Conservation (phyloP, 2,329 filamentous ascomycete genomes). For the Apiospora rasikravindrae region DNA sequence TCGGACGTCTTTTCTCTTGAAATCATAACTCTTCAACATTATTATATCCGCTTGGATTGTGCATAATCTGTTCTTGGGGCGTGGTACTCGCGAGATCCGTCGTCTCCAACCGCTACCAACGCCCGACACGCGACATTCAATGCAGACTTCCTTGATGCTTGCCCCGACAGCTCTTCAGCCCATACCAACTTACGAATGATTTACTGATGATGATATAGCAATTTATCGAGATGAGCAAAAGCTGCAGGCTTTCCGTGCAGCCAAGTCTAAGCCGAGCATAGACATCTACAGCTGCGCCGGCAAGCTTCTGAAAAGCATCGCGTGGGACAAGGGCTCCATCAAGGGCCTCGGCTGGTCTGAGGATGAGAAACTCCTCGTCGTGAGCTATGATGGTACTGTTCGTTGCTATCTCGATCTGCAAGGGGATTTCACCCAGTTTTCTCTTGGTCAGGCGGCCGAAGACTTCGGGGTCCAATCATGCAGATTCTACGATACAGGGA, state of each 20-base stretch:
- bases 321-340: conserved; percentile 90
- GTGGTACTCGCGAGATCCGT: not conserved
- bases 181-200: no score
- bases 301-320: conserved; percentile 82
- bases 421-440: conserved; percentile 93
- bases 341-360: conserved; percentile 95
- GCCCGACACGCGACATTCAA: not conserved
- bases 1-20: not conserved
- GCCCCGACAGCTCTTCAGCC: not conserved
- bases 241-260: conserved; percentile 76
- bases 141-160: not conserved
- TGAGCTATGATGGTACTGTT: conserved; percentile 88
- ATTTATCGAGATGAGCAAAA: conserved; percentile 89
- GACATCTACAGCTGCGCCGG: conserved; percentile 95
- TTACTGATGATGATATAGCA: conserved; percentile 54
- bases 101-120: not conserved
- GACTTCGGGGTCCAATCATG: conserved; percentile 88
- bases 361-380: conserved; percentile 87
- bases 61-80: not conserved
- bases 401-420: conserved; percentile 91
- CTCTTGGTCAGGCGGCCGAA: conserved; percentile 86
- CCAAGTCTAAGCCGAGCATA: conserved; percentile 80
- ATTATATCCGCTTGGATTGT: not conserved
- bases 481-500: conserved; percentile 89
- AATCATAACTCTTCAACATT: not conserved